Evolutionary conservation across 2,329 filamentous ascomycete genomes (phyloP).

Genomic region (Calonectria hongkongensis): DNA sequence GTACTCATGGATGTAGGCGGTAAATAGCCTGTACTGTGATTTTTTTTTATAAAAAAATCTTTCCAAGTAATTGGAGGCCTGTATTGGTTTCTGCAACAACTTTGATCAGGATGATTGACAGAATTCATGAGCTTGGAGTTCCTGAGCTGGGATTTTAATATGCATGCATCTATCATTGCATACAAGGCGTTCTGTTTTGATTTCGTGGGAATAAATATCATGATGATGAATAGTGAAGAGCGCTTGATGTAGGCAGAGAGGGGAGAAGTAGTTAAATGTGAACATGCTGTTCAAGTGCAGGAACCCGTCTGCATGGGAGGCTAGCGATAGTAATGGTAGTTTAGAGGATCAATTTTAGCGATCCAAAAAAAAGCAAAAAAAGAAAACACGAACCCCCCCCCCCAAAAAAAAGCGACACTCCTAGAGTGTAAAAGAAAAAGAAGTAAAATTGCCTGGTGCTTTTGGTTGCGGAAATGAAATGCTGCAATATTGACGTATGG

Average conservation of each 20-base stretch:
- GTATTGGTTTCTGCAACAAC: background rate
- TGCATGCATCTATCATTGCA: background rate
- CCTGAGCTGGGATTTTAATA: background rate
- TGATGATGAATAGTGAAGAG: background rate
- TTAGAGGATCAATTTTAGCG: background rate
- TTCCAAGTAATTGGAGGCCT: background rate
- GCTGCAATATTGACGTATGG: background rate
- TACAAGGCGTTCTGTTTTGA: background rate
- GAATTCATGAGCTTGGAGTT: background rate
- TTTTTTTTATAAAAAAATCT: no score
- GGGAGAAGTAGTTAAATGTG: background rate
- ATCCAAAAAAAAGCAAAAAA: background rate
- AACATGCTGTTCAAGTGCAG: background rate
- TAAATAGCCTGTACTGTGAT: no score
- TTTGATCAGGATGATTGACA: background rate
- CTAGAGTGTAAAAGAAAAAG: no score
- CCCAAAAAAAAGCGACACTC: background rate
- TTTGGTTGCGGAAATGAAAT: background rate
- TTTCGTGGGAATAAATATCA: background rate
- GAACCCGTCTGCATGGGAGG: background rate
- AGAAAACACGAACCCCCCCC: no score
- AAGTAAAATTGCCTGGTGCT: no score
- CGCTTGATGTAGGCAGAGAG: no score
- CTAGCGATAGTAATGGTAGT: background rate
- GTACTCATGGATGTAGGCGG: no score